These are phyloP conservation scores for Penicillium fuscoglaucum DNA, from an alignment of 2,329 filamentous ascomycete species.

Conservation along the genomic window DNA sequence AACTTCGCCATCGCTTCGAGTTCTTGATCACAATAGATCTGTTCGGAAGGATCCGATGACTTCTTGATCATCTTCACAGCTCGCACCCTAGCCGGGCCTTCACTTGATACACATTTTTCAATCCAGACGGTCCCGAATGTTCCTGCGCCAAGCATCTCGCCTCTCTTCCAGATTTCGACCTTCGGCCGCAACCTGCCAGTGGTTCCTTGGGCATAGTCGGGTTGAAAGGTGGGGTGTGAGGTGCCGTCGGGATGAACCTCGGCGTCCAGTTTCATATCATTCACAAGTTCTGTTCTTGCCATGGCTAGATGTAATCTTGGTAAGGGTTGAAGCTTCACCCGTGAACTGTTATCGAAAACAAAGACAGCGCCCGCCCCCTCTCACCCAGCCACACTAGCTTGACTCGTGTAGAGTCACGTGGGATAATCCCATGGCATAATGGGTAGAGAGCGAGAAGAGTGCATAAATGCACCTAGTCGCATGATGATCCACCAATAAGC, in stretches of 20 bases:
- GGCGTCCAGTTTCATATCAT: background rate
- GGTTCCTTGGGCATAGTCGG: background rate
- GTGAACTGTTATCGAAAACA: background rate
- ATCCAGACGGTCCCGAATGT: background rate
- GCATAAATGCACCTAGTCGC: background rate
- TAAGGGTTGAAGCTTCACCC: background rate
- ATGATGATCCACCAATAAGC: background rate
- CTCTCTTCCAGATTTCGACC: background rate
- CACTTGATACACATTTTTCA: background rate
- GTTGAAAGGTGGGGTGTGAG: background rate
- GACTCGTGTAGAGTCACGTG: too few species aligned
- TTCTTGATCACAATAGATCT: background rate
- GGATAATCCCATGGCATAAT: too few species aligned
- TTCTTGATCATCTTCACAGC: background rate
- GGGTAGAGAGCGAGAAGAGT: background rate
- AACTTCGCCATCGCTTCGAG: too few species aligned
- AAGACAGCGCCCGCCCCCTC: background rate
- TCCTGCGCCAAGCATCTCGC: background rate
- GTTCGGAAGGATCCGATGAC: background rate
- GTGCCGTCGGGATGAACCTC: background rate
- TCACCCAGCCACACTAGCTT: too few species aligned
- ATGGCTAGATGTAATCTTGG: background rate
- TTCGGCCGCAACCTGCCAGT: background rate
- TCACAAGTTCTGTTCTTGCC: background rate
- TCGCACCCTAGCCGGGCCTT: background rate